Base-by-base conservation (phyloP, 306 rosid genomes). In the Vigna reflexopilosa region DNA sequence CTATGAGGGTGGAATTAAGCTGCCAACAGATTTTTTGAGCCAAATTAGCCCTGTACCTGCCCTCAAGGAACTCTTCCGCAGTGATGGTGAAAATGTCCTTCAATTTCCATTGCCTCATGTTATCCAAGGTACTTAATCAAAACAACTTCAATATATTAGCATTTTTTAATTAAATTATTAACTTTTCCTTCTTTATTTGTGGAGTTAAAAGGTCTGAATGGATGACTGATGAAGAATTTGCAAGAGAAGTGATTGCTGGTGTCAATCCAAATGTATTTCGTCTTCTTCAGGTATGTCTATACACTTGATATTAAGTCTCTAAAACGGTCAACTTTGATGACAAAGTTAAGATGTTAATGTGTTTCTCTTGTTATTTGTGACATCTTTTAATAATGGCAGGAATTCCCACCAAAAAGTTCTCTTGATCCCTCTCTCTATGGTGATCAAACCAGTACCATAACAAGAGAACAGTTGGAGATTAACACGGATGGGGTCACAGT, bases 171-270 rank as follows among this genome's bases (percentile, higher is more conserved):
- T 59, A 6, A 30, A 6, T 30, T 15, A 73, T 44, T 19, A 13
- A 34, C 14, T 38, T 32, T 56, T 57, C 5, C 2, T 7, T 16
- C 5, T 7, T 68, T 2, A 3, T 77, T 84, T 67, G 62, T 19
- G 4, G 83, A 89, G 90, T 81, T 64, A 78, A 72, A 36, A 80
- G 51, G 19, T 75, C 85, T 54, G 94, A 82, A 16, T 90, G 91
- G 91, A 90, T 85, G 85, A 87, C 91, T 12, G 94, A 90, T 72
- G 93, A 84, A 20, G 93, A 90, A 77, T 90, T 90, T 83, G 91
- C 85, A 1, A 86, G 94, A 81, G 94, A 90, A 69, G 73, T 82
- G 89, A 67, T 88, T 76, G 91, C 91, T 64, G 94, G 94, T 68
- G 89, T 90, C 40, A 84, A 90, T 72, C 91, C 94, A 26, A 72